Base-by-base conservation (phyloP, 164 flowering plant species). In the Amborella trichopoda region DNA sequence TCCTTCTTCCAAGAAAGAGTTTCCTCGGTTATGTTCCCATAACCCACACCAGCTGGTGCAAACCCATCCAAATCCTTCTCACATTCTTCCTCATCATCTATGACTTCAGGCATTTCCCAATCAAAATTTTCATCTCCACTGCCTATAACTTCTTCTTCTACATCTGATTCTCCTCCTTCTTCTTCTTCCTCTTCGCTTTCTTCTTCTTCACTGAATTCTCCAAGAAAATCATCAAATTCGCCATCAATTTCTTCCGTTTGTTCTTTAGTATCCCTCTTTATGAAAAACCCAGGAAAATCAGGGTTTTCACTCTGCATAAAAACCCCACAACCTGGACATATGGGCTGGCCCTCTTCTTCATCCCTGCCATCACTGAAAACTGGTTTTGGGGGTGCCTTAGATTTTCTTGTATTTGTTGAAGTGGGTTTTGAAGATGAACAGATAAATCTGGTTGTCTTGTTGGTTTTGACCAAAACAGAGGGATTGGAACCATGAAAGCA, bases 261-360 rank as follows among this genome's bases (percentile, higher is more conserved):
- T 12, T 40, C 42, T 34, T 40, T 67, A 3, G 56, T 51, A 46
- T 55, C 62, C 52, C 71, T 69, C 65, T 73, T 55, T 48, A 77
- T 60, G 55, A 64, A 93, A 69, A 61, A 93, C 36, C 99, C 99
- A 50, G 94, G 99, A 44, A 70, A 59, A 52, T 75, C 72, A 1
- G 94, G 91, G 66, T 88, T 76, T n/a, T 52, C 43, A 47, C 84
- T 83, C 52, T 93, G 99, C 95, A 88, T 84, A 67, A 77, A 80
- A 49, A 93, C 73, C 12, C 99, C 96, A 74, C 99, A 84, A 42
- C 99, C 99, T 23, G 95, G 95, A 52, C 96, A 93, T n/a, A 88
- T 56, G 46, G 60, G 62, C 44, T 78, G 91, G 55, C 54, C 56
- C 60, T 81, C 89, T 59, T 91, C 96, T 52, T 67, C 82, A 23